Conservation (phyloP, 139 green algal genomes). For the Tetraselmis chui region DNA sequence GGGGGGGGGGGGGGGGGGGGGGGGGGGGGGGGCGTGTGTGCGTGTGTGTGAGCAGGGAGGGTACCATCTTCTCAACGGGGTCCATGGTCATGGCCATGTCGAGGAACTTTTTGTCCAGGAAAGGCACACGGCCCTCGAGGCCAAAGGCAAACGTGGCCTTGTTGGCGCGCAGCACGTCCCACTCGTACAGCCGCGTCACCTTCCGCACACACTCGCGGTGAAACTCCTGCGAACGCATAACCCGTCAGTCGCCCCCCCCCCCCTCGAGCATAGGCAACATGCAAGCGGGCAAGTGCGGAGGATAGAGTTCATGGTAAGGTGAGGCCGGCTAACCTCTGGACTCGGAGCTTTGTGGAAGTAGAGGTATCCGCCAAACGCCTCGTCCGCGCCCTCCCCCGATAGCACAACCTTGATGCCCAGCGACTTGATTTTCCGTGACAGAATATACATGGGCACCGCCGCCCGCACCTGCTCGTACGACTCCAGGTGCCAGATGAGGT, state of each 20-base stretch:
- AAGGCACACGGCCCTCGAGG: conserved; percentile 90
- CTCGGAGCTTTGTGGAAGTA: conserved; percentile 96
- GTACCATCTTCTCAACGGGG: conserved; percentile 77
- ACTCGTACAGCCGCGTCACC: conserved; percentile 83
- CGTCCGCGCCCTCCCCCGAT: conserved; percentile 89
- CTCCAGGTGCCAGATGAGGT: conserved; percentile 96
- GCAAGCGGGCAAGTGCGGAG: background rate
- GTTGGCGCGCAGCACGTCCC: conserved; percentile 92
- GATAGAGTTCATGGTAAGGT: background rate
- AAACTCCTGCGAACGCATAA: too few species aligned
- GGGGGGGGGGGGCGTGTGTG: too few species aligned
- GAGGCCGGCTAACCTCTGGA: conserved; percentile 30
- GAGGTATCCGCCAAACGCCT: conserved; percentile 95
- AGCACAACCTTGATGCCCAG: conserved; percentile 94
- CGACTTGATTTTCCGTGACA: conserved; percentile 93
- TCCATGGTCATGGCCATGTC: conserved; percentile 82
- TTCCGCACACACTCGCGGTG: conserved; percentile 84
- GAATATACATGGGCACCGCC: conserved; percentile 93
- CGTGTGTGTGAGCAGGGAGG: background rate
- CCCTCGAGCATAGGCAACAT: background rate
- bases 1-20: too few species aligned
- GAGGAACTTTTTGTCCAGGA: conserved; percentile 90
- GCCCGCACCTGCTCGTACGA: conserved; percentile 84
- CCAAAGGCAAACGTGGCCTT: conserved; percentile 92
- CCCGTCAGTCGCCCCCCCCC: too few species aligned